phyloP scores from a whole-genome alignment of 768 basidiomycete genomes.

The Termitomyces sp. region DNA sequence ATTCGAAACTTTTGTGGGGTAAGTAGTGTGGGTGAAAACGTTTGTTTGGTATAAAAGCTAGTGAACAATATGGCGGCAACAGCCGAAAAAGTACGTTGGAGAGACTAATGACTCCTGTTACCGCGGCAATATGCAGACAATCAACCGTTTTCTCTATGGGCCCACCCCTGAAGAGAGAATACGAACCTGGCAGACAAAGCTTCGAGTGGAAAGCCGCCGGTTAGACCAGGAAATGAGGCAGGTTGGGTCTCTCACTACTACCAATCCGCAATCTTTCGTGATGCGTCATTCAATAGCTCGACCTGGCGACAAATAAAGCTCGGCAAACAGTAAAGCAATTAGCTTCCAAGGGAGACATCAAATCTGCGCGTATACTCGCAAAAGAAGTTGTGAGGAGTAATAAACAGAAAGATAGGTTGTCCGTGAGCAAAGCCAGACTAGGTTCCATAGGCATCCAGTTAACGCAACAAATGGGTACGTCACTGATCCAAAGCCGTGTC shows the following conservation, averaged over 20 bases:
- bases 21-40: no score
- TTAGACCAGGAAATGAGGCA: slow-evolving; percentile 95
- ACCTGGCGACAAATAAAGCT: slow-evolving; percentile 77
- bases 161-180: slow-evolving; percentile 95
- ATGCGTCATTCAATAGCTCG: slow-evolving; percentile 53
- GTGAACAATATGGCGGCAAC: not conserved
- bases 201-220: slow-evolving; percentile 76
- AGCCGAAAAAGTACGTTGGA: not conserved
- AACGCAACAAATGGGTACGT: slow-evolving; percentile 86
- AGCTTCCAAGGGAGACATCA: slow-evolving; percentile 86
- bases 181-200: slow-evolving; percentile 84
- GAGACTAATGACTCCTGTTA: not conserved
- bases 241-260: slow-evolving; percentile 49
- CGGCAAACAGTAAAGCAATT: slow-evolving; percentile 82
- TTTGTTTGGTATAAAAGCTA: not conserved
- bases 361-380: slow-evolving; percentile 89
- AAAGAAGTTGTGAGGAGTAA: slow-evolving; percentile 92
- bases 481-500: not conserved
- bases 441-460: slow-evolving; percentile 90
- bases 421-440: slow-evolving; percentile 88
- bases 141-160: slow-evolving; percentile 94
- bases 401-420: slow-evolving; percentile 90
- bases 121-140: slow-evolving; percentile 59
- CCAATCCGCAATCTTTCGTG: slow-evolving; percentile 16
- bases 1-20: not conserved